A percentile compares a stretch with the other conserved stretches of the same genome.
phyloP scores from a whole-genome alignment of 1,139 yeast genomes.

The Lizanozyma gosingica region DNA sequence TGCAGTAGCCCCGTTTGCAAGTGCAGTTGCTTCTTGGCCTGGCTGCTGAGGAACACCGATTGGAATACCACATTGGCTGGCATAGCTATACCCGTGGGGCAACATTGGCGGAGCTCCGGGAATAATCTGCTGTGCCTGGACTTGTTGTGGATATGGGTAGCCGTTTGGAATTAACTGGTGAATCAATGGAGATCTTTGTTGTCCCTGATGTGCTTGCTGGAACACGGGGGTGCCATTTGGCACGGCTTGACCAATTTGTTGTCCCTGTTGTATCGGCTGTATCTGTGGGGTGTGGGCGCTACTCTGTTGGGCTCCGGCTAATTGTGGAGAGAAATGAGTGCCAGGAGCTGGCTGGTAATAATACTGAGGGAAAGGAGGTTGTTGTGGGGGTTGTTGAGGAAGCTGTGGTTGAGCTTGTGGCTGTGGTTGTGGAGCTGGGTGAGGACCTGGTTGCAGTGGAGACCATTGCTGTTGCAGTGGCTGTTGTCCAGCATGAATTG shows the following conservation, averaged over 20 bases:
- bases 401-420: conserved; percentile 17
- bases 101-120: neutral
- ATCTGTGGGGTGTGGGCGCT: neutral
- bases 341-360: neutral
- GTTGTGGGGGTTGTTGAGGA: conserved; percentile 8
- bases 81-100: neutral
- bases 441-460: conserved; percentile 7
- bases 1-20: neutral
- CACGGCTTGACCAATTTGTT: neutral
- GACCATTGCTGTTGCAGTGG: conserved; percentile 3
- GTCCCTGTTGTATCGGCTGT: neutral
- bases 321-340: neutral
- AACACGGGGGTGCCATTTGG: neutral
- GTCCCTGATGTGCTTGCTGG: neutral
- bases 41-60: neutral
- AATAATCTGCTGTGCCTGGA: neutral
- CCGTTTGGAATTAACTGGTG: neutral
- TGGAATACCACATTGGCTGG: neutral
- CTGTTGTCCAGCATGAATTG: conserved; percentile 6
- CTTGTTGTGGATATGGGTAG: neutral
- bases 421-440: conserved; percentile 11
- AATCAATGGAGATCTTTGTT: neutral
- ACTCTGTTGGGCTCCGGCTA: neutral
- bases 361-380: neutral
- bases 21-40: neutral